Conservation (phyloP, 768 basidiomycete species). For the Coprinellus aureogranulatus region DNA sequence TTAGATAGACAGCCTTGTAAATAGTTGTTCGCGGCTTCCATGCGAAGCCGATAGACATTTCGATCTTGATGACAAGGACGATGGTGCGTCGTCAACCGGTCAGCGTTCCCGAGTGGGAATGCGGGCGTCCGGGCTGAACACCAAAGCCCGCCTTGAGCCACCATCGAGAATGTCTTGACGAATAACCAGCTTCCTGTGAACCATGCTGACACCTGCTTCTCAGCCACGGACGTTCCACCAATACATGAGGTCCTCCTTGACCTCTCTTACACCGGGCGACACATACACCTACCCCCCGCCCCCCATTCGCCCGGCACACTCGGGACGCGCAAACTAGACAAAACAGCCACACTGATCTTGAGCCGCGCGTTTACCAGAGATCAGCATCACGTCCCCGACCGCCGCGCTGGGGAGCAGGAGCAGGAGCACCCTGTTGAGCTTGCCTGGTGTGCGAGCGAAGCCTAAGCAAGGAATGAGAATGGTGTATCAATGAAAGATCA, state of each 20-base stretch:
- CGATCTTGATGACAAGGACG: slow-evolving; percentile 4
- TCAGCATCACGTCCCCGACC: slow-evolving; percentile 49
- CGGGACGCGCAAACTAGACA: slow-evolving; percentile 40
- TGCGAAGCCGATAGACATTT: background rate
- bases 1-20: slow-evolving; percentile 3
- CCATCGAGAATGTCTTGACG: slow-evolving; percentile 1
- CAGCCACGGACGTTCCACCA: slow-evolving; percentile 7
- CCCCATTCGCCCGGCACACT: slow-evolving; percentile 47
- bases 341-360: slow-evolving; percentile 20
- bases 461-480: slow-evolving; percentile 40
- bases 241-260: slow-evolving; percentile 15
- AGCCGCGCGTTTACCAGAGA: slow-evolving; percentile 48
- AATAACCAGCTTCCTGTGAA: slow-evolving; percentile 13
- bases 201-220: slow-evolving; percentile 7
- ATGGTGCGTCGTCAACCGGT: background rate
- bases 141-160: background rate
- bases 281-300: slow-evolving; percentile 45
- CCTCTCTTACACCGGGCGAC: slow-evolving; percentile 36
- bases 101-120: background rate
- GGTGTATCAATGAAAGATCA: slow-evolving; percentile 12
- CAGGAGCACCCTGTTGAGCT: slow-evolving; percentile 62
- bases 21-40: slow-evolving; percentile 4
- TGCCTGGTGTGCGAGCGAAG: slow-evolving; percentile 87
- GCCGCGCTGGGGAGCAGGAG: slow-evolving; percentile 44
- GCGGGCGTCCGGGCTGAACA: background rate